Evolutionary conservation across 2,329 filamentous ascomycete genomes (phyloP), one percentile per base, ranked within the genome.

Genomic region (Ustulina deusta): DNA sequence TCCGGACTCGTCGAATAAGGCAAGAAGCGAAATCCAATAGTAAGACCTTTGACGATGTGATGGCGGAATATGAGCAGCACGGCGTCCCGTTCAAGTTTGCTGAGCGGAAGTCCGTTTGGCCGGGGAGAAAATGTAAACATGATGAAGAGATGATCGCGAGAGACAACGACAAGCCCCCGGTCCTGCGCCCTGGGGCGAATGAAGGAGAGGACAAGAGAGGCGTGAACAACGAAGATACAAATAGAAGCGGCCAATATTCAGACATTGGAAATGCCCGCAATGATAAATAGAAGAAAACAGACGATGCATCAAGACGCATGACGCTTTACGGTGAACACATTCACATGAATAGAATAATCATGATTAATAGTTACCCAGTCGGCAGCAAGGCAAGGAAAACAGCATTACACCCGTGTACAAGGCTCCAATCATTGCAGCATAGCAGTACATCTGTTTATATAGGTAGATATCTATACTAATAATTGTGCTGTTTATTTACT

Each of bases 41-140:
- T 1, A 84, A 83, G 74, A 85, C 82, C 0, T 86, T 89, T 70
- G 87, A 90, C 70, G 85, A 89, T 54, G 74, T 89, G 3, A 73
- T 73, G 3, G 75, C 73, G 3, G 81, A 82, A 64, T 72, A 80
- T 61, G 74, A 78, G 54, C 72, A 72, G 20, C 70, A 69, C 0
- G 78, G 78, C 5, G 69, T 66, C 10, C 73, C 75, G 0, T 83
- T 81, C 68, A 74, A 76, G 27, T 83, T 81, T 69, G 75, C 80
- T 2, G 80, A 82, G 69, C 70, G 76, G 15, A 71, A 71, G 32
- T 69, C 54, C 1, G 59, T 40, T 10, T 63, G 38, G 70, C 49
- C 54, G 25, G 49, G 69, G 46, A 70, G 56, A 25, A 64, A 66
- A 51, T 29, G 20, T 10, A 63, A 63, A 34, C 20, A 46, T 11